Evolutionary conservation across 495 filamentous ascomycete genomes (phyloP).

Genomic region (Rhizodiscina lignyota): DNA sequence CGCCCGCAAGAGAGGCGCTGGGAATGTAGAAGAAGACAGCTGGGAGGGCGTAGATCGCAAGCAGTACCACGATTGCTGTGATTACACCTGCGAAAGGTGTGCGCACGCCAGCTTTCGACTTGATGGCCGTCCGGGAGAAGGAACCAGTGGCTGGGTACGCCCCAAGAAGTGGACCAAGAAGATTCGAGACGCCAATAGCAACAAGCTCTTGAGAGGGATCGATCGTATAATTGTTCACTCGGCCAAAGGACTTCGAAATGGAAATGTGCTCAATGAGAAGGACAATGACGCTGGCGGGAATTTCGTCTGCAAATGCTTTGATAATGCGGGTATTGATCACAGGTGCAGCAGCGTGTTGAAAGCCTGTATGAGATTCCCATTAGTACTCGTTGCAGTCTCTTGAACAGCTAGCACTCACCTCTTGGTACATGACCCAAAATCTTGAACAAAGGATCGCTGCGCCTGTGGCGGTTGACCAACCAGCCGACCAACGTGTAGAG

Average conservation of each 20-base stretch:
- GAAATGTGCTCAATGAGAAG: conserved; percentile 70
- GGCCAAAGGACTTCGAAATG: conserved; percentile 96
- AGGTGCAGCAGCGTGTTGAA: conserved; percentile 68
- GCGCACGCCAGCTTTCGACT: conserved; percentile 90
- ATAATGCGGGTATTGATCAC: conserved; percentile 47
- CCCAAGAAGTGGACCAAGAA: conserved; percentile 86
- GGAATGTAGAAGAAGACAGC: conserved; percentile 94
- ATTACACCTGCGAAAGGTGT: conserved; percentile 87
- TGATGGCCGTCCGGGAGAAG: conserved; percentile 94
- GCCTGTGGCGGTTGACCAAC: conserved; percentile 48
- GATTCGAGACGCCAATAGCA: conserved; percentile 82
- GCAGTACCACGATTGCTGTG: conserved; percentile 71
- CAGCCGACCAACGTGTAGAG: conserved; percentile 89
- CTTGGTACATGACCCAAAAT: conserved; percentile 65
- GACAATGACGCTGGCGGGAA: conserved; percentile 79
- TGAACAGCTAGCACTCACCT: conserved; percentile 28
- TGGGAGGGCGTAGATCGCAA: conserved; percentile 89
- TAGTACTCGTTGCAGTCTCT: background rate
- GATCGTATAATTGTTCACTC: conserved; percentile 97
- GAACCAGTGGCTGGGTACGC: conserved; percentile 91
- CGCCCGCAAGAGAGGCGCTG: conserved; percentile 64
- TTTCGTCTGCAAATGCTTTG: conserved; percentile 37
- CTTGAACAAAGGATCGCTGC: conserved; percentile 37
- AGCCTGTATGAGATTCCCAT: conserved; percentile 31
- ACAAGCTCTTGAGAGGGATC: conserved; percentile 94